These are phyloP conservation scores for Pistacia integerrima DNA, from an alignment of 345 rosid species.

Conservation along the genomic window DNA sequence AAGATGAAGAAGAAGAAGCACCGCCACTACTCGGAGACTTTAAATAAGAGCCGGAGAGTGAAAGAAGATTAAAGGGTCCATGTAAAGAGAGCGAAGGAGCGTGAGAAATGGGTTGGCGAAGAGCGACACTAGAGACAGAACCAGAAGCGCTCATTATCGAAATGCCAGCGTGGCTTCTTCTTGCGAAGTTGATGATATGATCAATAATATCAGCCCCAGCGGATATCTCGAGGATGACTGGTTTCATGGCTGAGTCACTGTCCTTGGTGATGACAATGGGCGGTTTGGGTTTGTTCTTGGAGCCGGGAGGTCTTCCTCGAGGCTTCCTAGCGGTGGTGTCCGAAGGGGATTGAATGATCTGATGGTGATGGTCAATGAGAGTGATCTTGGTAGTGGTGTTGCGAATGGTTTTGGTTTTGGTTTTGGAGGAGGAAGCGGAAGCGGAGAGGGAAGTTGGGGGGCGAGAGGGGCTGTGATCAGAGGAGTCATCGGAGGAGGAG, in stretches of 20 bases:
- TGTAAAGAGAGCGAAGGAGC: conserved; percentile 33
- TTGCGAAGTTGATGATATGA: conserved; percentile 34
- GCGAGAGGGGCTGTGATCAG: conserved; percentile 35
- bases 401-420: not conserved
- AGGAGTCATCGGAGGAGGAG: conserved; percentile 31
- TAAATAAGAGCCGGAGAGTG: conserved; percentile 42
- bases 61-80: conserved; percentile 49
- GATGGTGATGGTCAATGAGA: conserved; percentile 11
- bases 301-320: conserved; percentile 58
- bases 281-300: conserved; percentile 61
- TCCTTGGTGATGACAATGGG: conserved; percentile 43
- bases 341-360: conserved; percentile 11
- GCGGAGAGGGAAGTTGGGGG: conserved; percentile 3
- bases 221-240: conserved; percentile 51
- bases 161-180: conserved; percentile 32
- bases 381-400: not conserved
- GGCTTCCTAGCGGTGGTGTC: conserved; percentile 28
- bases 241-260: conserved; percentile 40
- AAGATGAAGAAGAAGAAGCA: not conserved
- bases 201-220: conserved; percentile 53
- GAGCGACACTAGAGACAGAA: conserved; percentile 43
- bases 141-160: conserved; percentile 47
- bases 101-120: conserved; percentile 46
- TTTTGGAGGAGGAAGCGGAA: conserved; percentile 12
- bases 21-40: not conserved